phyloP scores from a whole-genome alignment of 148 eudicot species.

The Vaccinium corymbosum region DNA sequence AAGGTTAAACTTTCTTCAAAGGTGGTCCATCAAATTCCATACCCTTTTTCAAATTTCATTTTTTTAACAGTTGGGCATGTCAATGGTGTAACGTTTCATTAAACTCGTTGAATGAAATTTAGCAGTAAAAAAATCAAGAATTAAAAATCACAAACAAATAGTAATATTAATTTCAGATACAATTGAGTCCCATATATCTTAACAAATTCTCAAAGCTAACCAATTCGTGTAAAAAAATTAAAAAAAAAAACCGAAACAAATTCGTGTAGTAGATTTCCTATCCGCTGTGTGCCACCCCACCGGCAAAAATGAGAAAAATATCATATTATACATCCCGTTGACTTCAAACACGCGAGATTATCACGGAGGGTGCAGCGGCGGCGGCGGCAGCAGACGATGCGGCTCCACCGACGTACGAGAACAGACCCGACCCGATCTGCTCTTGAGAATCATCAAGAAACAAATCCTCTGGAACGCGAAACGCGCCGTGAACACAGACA shows the following conservation, averaged over 20 bases:
- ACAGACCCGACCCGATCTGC: constrained; percentile 37
- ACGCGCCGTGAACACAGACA: constrained; percentile 68
- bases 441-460: constrained; percentile 71
- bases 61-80: no score
- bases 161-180: background rate
- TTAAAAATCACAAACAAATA: background rate
- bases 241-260: background rate
- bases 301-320: background rate
- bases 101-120: no score
- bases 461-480: constrained; percentile 70
- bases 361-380: constrained; percentile 41
- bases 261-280: background rate
- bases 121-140: no score
- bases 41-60: background rate
- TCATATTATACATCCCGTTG: background rate
- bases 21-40: no score
- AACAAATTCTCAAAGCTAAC: background rate
- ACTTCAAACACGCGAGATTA: constrained; percentile 28
- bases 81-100: no score
- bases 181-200: background rate
- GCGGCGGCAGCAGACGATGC: constrained; percentile 56
- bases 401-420: constrained; percentile 70
- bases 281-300: background rate
- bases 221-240: no score
- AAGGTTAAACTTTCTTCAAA: no score